phyloP scores from a whole-genome alignment of 352 stramenopile genomes.

The Phytophthora megakarya region DNA sequence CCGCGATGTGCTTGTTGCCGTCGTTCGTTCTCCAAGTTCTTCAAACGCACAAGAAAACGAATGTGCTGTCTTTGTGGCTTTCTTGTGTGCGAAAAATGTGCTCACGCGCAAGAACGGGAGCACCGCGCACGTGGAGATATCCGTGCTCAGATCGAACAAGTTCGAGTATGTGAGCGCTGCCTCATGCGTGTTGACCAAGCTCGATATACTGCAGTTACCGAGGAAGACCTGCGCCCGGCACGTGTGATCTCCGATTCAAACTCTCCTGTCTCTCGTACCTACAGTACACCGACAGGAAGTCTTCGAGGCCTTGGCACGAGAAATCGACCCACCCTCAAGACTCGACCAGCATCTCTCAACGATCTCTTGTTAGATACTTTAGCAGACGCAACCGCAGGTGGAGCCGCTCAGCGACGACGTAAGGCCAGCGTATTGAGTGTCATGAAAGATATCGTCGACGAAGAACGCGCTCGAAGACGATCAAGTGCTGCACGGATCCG shows the following conservation, averaged over 20 bases:
- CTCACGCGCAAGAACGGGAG: conserved; percentile 44
- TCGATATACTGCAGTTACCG: conserved; percentile 42
- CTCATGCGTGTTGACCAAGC: conserved; percentile 50
- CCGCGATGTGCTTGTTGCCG: conserved; percentile 48
- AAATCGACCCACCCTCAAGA: conserved; percentile 29
- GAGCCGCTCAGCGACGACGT: conserved; percentile 27
- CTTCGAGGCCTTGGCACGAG: conserved; percentile 16
- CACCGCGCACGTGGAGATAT: conserved; percentile 37
- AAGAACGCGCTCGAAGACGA: conserved; percentile 36
- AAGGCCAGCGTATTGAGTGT: conserved; percentile 46
- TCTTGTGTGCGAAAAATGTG: conserved; percentile 58
- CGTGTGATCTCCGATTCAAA: conserved; percentile 34
- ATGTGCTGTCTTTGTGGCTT: conserved; percentile 58
- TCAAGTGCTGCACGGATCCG: conserved; percentile 28
- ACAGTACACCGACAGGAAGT: conserved; percentile 29
- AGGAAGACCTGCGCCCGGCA: conserved; percentile 40
- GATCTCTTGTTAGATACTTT: conserved; percentile 43
- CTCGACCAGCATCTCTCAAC: conserved; percentile 35
- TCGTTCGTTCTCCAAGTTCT: conserved; percentile 41
- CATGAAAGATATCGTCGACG: conserved; percentile 51
- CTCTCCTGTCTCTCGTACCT: conserved; percentile 6
- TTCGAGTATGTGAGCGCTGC: conserved; percentile 52
- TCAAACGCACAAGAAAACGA: conserved; percentile 35
- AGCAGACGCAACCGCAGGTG: conserved; percentile 26
- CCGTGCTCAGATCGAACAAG: conserved; percentile 39